Conservation (phyloP, 2,329 filamentous ascomycete species). For the Dactylellina parvicollis region DNA sequence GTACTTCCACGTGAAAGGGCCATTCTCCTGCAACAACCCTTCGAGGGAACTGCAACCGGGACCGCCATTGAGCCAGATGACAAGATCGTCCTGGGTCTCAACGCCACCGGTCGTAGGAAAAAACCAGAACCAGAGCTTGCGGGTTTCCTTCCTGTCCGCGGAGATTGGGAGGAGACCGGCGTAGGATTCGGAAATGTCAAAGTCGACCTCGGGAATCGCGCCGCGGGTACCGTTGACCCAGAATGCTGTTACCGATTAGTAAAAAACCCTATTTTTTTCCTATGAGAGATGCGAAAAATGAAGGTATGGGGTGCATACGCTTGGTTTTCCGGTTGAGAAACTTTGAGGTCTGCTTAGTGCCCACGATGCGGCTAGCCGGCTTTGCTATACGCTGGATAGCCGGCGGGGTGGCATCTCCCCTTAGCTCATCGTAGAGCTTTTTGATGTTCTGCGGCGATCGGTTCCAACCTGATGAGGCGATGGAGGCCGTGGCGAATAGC, state of each 20-base stretch:
- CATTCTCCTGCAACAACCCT: constrained; percentile 79
- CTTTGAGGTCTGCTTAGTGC: constrained; percentile 36
- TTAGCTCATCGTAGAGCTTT: constrained; percentile 21
- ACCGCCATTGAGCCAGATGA: constrained; percentile 72
- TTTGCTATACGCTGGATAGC: constrained; percentile 2
- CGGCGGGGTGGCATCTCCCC: background rate
- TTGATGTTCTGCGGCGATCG: constrained; percentile 24
- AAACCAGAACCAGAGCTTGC: constrained; percentile 74
- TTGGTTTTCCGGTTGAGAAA: constrained; percentile 57
- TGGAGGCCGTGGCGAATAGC: constrained; percentile 31
- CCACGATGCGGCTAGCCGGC: background rate
- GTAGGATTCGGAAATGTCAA: constrained; percentile 74
- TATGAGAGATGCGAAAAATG: background rate
- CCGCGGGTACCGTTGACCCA: constrained; percentile 69
- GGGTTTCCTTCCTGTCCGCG: constrained; percentile 64
- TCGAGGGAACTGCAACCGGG: constrained; percentile 70
- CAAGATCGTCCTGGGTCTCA: constrained; percentile 68
- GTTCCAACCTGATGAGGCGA: constrained; percentile 40
- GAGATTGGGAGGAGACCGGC: constrained; percentile 72
- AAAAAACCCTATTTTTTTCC: background rate
- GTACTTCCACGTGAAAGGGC: constrained; percentile 75
- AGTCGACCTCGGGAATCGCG: constrained; percentile 73
- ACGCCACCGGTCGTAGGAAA: constrained; percentile 68
- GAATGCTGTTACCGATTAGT: constrained; percentile 64
- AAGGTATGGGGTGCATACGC: constrained; percentile 52